A percentile compares a stretch with the other conserved stretches of the same genome.
phyloP scores from a whole-genome alignment of 176 grass and related monocot genomes.

The Coix lacrymajobi region DNA sequence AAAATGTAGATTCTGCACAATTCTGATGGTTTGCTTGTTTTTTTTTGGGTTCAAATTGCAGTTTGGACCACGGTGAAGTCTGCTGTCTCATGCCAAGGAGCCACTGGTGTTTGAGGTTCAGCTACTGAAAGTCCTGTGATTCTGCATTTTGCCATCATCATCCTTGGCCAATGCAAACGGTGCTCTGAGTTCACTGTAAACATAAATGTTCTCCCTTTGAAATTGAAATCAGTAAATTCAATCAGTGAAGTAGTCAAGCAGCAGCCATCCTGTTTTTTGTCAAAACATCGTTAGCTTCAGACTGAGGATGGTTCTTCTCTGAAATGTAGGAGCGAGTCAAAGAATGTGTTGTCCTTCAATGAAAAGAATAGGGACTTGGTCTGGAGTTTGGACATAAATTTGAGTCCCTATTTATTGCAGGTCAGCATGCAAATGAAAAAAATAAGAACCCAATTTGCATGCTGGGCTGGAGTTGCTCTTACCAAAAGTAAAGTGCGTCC shows the following conservation, averaged over 20 bases:
- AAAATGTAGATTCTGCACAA: neutral
- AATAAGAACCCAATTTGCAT: no score
- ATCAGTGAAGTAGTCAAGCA: no score
- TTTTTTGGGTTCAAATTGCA: slow-evolving; percentile 16
- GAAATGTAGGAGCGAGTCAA: neutral
- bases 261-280: no score
- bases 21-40: neutral
- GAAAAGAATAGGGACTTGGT: no score
- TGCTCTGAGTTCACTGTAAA: neutral
- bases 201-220: neutral
- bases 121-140: slow-evolving; percentile 66
- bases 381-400: no score
- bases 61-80: slow-evolving; percentile 73
- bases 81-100: slow-evolving; percentile 77
- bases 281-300: neutral
- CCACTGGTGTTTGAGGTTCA: slow-evolving; percentile 89
- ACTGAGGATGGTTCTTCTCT: neutral
- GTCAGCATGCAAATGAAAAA: no score
- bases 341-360: no score
- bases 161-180: no score
- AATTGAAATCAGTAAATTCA: neutral
- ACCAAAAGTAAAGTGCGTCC: no score
- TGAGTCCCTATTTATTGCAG: no score
- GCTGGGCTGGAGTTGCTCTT: no score
- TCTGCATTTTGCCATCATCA: neutral